Conservation (phyloP, 108 stramenopile species). For the Skeletonema menzelii region DNA sequence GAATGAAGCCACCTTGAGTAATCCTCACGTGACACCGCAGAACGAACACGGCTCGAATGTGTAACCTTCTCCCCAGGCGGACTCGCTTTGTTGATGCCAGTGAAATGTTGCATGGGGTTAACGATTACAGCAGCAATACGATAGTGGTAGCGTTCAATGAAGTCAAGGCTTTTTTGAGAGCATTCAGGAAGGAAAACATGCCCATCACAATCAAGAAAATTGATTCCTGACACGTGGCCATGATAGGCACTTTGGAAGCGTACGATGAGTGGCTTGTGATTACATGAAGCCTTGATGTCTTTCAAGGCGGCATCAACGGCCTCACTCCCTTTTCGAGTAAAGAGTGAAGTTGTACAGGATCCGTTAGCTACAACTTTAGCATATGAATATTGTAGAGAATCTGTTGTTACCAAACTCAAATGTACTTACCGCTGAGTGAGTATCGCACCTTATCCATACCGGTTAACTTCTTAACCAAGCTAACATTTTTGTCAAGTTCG, state of each 20-base stretch:
- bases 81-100: slow-evolving; percentile 55
- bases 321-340: slow-evolving; percentile 44
- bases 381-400: not conserved
- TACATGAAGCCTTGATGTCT: slow-evolving; percentile 46
- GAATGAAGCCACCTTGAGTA: slow-evolving; percentile 54
- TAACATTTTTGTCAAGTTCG: slow-evolving; percentile 44
- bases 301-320: slow-evolving; percentile 58
- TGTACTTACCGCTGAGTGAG: not conserved
- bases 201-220: slow-evolving; percentile 37
- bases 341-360: slow-evolving; percentile 36
- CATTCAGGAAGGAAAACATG: slow-evolving; percentile 57
- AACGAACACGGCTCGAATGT: slow-evolving; percentile 17
- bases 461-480: slow-evolving; percentile 36
- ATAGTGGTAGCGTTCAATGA: slow-evolving; percentile 59
- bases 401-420: not conserved
- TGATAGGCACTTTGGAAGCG: slow-evolving; percentile 59
- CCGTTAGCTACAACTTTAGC: not conserved
- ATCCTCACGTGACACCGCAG: slow-evolving; percentile 20
- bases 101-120: slow-evolving; percentile 66
- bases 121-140: slow-evolving; percentile 59
- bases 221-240: slow-evolving; percentile 57
- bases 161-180: slow-evolving; percentile 30
- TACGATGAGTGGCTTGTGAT: slow-evolving; percentile 44
- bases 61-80: slow-evolving; percentile 62
- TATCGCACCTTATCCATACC: slow-evolving; percentile 52